Evolutionary conservation across 345 rosid genomes (phyloP).

Genomic region (Linum usitatissimum): DNA sequence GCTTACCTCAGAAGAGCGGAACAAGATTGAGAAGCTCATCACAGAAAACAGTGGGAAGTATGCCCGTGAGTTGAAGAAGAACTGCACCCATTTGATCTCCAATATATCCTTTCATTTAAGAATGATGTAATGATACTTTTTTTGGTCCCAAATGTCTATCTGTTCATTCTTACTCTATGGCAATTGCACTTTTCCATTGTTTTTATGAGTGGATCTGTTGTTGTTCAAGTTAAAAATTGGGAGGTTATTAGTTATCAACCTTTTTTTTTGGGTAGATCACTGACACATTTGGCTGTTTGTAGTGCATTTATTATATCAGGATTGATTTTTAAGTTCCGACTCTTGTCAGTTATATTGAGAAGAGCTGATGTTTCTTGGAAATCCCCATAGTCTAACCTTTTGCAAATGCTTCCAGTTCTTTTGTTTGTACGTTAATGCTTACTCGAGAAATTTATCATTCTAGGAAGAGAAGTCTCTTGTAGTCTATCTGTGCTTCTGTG

Average conservation of each 20-base stretch:
- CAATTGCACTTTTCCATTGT: background rate
- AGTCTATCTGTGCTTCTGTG: no score
- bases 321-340: background rate
- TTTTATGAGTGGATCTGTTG: background rate
- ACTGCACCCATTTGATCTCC: constrained; percentile 83
- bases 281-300: background rate
- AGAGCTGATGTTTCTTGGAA: background rate
- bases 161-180: no score
- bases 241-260: background rate
- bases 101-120: constrained; percentile 67
- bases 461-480: no score
- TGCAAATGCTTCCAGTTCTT: no score
- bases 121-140: background rate
- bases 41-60: constrained; percentile 72
- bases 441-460: no score
- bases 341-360: background rate
- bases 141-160: no score
- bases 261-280: no score
- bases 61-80: constrained; percentile 70
- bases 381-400: no score
- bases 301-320: background rate
- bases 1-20: constrained; percentile 54
- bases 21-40: constrained; percentile 53
- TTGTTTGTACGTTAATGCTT: no score
- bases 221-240: background rate